Base-by-base conservation (phyloP, 306 rosid genomes). In the Cucurbita moschata region DNA sequence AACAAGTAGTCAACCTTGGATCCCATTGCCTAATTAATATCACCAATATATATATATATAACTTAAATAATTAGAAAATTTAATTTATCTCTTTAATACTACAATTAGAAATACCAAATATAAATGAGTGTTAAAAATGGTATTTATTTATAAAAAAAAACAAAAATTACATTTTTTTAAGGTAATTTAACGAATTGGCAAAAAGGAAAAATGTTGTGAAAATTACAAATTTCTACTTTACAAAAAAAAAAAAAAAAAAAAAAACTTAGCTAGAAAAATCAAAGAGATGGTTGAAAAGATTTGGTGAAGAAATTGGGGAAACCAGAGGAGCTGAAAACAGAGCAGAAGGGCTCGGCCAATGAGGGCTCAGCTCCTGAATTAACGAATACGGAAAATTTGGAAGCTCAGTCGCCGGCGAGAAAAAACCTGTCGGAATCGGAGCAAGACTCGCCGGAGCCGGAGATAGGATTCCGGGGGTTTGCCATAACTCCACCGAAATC, bases 281-380 rank as follows among this genome's bases (percentile, higher is more conserved):
- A 52, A 89, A 83, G 82, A 94, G 88, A 43, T 80, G 67, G 78
- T 56, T 78, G 76, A 89, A 89, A 42, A 94, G 35, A 68, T 94
- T 88, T 54, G 82, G 73, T 4, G 99, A 88, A 13, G 92, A 86
- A 19, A 91, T 78, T 61, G 99, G 95, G 71, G 99, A 94, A 54
- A 79, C 57, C 68, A 89, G 37, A 58, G 88, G 77, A 64, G 89
- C 79, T 0, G 96, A 79, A 21, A 89, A 72, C 35, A 89, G 79
- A 65, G 88, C 87, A 43, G 97, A 86, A 11, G 99, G 99, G 63
- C 99, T 94, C 2, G 56, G 77, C 94, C 89, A 88, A 68, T 74
- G 75, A 23, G 92, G 88, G 44, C 90, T 88, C 66, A 83, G 18
- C 18, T 90, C 96, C 1, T 82, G 71, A 60, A 75, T 58, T 23